Percentiles rank a stretch among this genome's conserved stretches.
Conservation (phyloP, 768 basidiomycete genomes). For the Rhodotorula taiwanensis region DNA sequence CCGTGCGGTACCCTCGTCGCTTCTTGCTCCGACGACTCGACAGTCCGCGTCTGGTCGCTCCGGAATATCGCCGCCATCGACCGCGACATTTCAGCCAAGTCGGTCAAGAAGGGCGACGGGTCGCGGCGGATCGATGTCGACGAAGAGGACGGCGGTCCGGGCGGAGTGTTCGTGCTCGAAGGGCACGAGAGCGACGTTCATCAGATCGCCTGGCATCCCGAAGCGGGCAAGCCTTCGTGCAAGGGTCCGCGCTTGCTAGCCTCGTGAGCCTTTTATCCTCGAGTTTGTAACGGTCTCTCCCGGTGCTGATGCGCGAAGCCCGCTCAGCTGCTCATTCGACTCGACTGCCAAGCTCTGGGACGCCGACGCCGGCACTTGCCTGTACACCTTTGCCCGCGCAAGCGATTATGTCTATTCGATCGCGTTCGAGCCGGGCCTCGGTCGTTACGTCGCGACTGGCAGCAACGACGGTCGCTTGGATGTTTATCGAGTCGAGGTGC, state of each 20-base stretch:
- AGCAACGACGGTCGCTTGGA: constrained; percentile 70
- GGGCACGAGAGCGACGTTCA: constrained; percentile 39
- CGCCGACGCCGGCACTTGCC: constrained; percentile 64
- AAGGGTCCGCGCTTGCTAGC: constrained; percentile 31
- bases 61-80: constrained; percentile 22
- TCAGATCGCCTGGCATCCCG: constrained; percentile 36
- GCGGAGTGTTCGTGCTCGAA: constrained; percentile 26
- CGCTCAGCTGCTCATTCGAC: constrained; percentile 67
- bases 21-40: constrained; percentile 42
- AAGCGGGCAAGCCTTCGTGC: constrained; percentile 6
- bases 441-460: constrained; percentile 65
- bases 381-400: constrained; percentile 66
- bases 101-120: constrained; percentile 7
- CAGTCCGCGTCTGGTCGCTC: constrained; percentile 42
- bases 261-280: constrained; percentile 16
- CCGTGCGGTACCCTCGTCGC: constrained; percentile 40
- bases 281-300: neutral
- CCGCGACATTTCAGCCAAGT: constrained; percentile 1
- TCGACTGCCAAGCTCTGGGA: constrained; percentile 76
- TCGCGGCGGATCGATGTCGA: constrained; percentile 26
- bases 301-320: neutral
- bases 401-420: constrained; percentile 65
- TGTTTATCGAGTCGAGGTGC: constrained; percentile 63
- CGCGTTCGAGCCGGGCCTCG: constrained; percentile 62
- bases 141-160: constrained; percentile 14